These are phyloP conservation scores for Ustulina deusta DNA, from an alignment of 2,329 filamentous ascomycete genomes.

Conservation along the genomic window DNA sequence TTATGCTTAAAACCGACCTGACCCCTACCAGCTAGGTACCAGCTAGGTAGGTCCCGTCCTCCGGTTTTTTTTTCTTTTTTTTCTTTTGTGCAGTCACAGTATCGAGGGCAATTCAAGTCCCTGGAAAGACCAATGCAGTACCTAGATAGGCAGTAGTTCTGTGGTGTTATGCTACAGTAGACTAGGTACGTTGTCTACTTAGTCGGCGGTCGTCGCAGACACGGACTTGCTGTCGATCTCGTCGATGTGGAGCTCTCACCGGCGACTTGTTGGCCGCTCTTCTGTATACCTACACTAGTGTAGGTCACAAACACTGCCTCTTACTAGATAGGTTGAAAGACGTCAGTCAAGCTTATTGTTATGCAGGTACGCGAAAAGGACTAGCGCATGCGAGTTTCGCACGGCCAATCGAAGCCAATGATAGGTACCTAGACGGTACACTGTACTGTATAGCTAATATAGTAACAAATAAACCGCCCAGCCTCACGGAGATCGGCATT, in stretches of 20 bases:
- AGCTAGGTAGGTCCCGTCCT: no score
- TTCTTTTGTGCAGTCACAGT: no score
- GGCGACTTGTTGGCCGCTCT: constrained; percentile 18
- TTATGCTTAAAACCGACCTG: not conserved
- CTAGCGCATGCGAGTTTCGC: constrained; percentile 16
- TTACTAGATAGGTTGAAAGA: no score
- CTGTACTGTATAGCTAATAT: no score
- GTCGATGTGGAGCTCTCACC: constrained; percentile 28
- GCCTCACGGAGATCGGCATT: constrained; percentile 27
- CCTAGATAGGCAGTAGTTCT: no score
- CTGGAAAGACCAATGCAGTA: no score
- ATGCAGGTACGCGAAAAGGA: constrained; percentile 38
- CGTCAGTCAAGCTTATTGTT: constrained; percentile 28
- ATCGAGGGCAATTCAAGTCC: no score
- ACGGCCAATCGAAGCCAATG: constrained; percentile 8
- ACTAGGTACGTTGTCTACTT: constrained; percentile 7
- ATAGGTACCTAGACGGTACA: constrained; percentile 7
- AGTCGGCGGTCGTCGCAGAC: constrained; percentile 15
- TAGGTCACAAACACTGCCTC: no score
- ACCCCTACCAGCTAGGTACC: no score
- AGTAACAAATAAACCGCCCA: not conserved
- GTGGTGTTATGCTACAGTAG: not conserved
- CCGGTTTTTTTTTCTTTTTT: no score
- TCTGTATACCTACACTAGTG: not conserved
- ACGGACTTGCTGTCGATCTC: constrained; percentile 28